Base-by-base conservation (phyloP, 495 filamentous ascomycete genomes). In the Lasiosphaeriaceae sp. region DNA sequence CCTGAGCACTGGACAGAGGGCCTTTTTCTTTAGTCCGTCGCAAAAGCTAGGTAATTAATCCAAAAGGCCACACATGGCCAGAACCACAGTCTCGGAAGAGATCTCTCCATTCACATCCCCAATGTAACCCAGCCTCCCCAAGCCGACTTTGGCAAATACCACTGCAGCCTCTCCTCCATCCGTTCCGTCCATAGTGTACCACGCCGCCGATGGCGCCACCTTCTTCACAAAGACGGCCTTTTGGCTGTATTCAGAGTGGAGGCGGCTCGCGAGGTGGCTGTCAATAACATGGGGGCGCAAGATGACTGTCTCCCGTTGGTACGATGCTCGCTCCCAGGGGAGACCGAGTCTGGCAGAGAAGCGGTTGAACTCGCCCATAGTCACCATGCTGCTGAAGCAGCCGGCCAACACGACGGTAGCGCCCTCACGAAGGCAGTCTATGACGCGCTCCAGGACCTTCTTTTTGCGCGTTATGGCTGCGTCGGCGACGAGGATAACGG, bases 31-130 rank as follows among this genome's bases (percentile, higher is more conserved):
- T n/a, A n/a, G n/a, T n/a, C n/a, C n/a, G n/a, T n/a, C n/a, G n/a
- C n/a, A n/a, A n/a, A n/a, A n/a, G n/a, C n/a, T n/a, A n/a, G n/a
- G n/a, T n/a, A n/a, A 37, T 51, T 26, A 34, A 14, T 35, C 50
- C 49, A 58, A 58, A 56, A 74, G 56, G 9, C 67, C 70, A 53
- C 71, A 72, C 61, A 77, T 66, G 52, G 71, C 66, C 58, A 80
- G 55, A 22, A 78, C 57, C 49, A 77, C 64, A n/a, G 52, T 41
- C 23, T 65, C 55, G 5, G 71, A 67, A 6, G 57, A 67, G 21
- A 66, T 58, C 66, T 78, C 76, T 1, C 58, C 65, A 55, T 79
- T 77, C 44, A 79, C 71, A 70, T 82, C 76, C 11, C 77, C 77
- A 55, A 76, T 60, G 57, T 79, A 78, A 19, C 68, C 70, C n/a